Percentiles rank a stretch among this genome's conserved stretches.
These are phyloP conservation scores for Amaranthus palmeri DNA, from an alignment of 148 eudicot genomes.

Conservation along the genomic window DNA sequence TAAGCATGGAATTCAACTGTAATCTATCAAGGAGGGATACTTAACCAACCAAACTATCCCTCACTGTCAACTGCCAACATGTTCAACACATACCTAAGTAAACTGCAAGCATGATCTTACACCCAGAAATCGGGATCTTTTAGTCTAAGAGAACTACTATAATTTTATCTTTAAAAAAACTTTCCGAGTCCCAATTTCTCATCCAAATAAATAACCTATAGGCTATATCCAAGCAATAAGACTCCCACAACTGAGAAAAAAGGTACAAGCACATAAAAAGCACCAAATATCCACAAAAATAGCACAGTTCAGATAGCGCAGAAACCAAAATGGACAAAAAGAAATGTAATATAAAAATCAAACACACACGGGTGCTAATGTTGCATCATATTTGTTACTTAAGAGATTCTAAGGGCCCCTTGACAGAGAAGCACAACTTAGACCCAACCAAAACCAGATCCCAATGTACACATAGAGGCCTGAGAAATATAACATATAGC, in stretches of 20 bases:
- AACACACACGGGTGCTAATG: neutral
- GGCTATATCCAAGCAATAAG: neutral
- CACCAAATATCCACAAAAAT: neutral
- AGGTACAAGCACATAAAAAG: neutral
- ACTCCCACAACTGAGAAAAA: neutral
- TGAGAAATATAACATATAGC: neutral
- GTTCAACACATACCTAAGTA: neutral
- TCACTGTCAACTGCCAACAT: neutral
- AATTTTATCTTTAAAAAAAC: neutral
- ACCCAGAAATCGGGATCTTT: neutral
- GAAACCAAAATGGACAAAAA: neutral
- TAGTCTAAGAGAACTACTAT: neutral
- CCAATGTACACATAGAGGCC: neutral
- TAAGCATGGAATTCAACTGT: no score
- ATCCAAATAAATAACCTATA: neutral
- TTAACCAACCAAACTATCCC: neutral
- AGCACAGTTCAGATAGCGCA: neutral
- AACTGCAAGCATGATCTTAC: neutral
- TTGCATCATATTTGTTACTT: neutral
- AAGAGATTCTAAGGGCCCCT: neutral
- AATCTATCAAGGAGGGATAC: neutral
- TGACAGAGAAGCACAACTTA: neutral
- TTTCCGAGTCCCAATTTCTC: neutral
- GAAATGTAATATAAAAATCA: neutral
- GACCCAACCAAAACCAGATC: slow-evolving; percentile 5